Evolutionary conservation across 2,329 filamentous ascomycete species (phyloP), one percentile per base, ranked within the genome.

Genomic region (Proliferodiscus dingleyae): DNA sequence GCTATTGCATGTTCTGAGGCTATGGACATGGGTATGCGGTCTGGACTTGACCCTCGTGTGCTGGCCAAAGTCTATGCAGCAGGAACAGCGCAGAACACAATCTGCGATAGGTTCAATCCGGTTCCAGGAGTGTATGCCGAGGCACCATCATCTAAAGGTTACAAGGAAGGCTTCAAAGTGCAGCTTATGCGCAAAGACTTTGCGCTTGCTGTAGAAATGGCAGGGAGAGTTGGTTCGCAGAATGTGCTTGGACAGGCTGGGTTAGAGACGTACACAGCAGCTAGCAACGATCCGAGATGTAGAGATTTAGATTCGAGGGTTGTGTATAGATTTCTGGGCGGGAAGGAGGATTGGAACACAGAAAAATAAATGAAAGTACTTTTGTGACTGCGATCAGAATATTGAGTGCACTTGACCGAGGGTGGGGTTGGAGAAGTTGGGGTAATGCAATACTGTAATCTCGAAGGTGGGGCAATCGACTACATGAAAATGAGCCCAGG

Each of bases 171-270:
- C 0, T 81, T 82, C 59, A 73, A 76, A 36, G 72, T 81, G 5
- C 70, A 80, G 57, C 55, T 81, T 53, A 81, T 81, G 75, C 68
- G 67, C 49, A 81, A 81, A 56, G 77, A 81, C 54, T 73, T 82
- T 46, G 65, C 66, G 2, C 58, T 81, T 16, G 78, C 77, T 0
- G 66, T 78, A 1, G 71, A 77, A 7, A 71, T 74, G 62, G 77
- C 76, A n/a, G 64, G 71, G 48, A 63, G 69, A 13, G 70, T 79
- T 4, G 77, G 72, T 0, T 68, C 73, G 13, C 66, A 63, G 34
- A 67, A 77, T 45, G 70, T 71, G 4, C 57, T 81, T 29, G 75
- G 77, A 1, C 65, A 71, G 4, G 64, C 62, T 18, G 76, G 74
- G 0, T 57, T 80, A 48, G 64, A 65, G 19, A 71, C 72, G 4